Evolutionary conservation across 1,284 basidiomycete species (phyloP), one percentile per base, ranked within the genome.

Genomic region (Sanguinoderma infundibulare): DNA sequence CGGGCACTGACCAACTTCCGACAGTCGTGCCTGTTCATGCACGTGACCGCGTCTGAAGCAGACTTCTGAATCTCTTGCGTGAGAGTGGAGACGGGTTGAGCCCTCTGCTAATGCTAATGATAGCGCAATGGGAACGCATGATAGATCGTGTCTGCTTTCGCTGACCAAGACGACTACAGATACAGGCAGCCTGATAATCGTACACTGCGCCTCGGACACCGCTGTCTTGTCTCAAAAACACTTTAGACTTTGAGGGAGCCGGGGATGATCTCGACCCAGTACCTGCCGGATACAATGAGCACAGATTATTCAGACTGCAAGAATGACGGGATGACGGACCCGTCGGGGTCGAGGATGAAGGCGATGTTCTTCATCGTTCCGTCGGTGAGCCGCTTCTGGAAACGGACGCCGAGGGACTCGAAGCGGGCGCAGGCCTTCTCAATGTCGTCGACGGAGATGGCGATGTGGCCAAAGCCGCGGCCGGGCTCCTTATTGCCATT

Each of bases 341-440:
- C 65, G 78, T 95, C 93, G 28, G 94, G 94, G 76, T 96, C 95
- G 75, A 94, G 78, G 70, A 95, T 89, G 75, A 98, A 97, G 2
- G 95, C 95, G 64, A 95, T 92, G 69, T 91, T 44, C 74, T 78
- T 87, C 93, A 98, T 96, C 73, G 83, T 90, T 6, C 95, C 95
- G 59, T 97, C 95, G 5, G 83, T 87, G 42, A 89, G 89, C 62
- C 84, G 86, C 82, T 98, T 98, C 84, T 96, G 92, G 81, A 97
- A 98, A 56, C 81, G 78, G 42, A 97, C 95, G 6, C 90, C 90
- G 20, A 95, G 82, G 62, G 83, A 78, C 68, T 95, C 94, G 65
- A 99, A 94, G 40, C 94, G 86, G 51, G 83, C 89, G 68, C 95
- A 97, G 2, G 96, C 92, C 63, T 83, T 85, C 64, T 96, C 82